A percentile compares a stretch with the other conserved stretches of the same genome.
Evolutionary conservation across 257 asterid genomes (phyloP).

Genomic region (Nicotiana noctiflora): DNA sequence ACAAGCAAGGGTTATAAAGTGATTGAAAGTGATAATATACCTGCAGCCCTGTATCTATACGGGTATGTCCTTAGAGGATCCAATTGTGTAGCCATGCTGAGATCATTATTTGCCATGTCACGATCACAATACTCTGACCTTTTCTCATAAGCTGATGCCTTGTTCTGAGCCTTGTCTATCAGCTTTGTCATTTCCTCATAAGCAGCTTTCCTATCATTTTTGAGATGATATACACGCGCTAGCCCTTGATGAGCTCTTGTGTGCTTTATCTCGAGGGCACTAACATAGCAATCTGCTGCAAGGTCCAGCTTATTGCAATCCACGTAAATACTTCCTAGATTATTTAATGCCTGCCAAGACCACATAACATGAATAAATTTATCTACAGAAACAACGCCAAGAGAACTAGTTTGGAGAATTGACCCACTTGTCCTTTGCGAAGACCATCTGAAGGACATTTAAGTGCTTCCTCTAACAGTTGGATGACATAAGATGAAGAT

Average conservation of each 20-base stretch:
- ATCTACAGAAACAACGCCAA: not conserved
- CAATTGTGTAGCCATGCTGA: conserved; percentile 35
- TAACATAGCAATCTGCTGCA: conserved; percentile 39
- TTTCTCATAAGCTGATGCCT: conserved; percentile 49
- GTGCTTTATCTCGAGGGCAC: conserved; percentile 44
- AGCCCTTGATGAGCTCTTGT: conserved; percentile 53
- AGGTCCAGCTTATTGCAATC: conserved; percentile 44
- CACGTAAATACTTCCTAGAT: conserved; percentile 43
- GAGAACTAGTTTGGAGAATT: not conserved
- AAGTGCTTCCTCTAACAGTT: conserved; percentile 45
- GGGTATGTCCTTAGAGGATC: conserved; percentile 48
- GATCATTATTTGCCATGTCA: conserved; percentile 41
- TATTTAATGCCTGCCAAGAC: conserved; percentile 37
- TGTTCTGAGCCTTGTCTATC: conserved; percentile 42
- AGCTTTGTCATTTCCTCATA: conserved; percentile 48
- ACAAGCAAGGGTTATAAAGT: not conserved
- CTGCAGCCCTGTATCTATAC: conserved; percentile 50
- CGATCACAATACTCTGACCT: conserved; percentile 48
- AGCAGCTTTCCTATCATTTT: conserved; percentile 34
- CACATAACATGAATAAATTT: not conserved
- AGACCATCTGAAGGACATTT: conserved; percentile 50
- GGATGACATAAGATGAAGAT: conserved; percentile 38
- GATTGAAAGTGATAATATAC: conserved; percentile 13
- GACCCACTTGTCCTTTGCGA: conserved; percentile 46
- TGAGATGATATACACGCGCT: conserved; percentile 44